Evolutionary conservation across 192 early-diverging fungal species (phyloP).

Genomic region (Backusella macrospora): DNA sequence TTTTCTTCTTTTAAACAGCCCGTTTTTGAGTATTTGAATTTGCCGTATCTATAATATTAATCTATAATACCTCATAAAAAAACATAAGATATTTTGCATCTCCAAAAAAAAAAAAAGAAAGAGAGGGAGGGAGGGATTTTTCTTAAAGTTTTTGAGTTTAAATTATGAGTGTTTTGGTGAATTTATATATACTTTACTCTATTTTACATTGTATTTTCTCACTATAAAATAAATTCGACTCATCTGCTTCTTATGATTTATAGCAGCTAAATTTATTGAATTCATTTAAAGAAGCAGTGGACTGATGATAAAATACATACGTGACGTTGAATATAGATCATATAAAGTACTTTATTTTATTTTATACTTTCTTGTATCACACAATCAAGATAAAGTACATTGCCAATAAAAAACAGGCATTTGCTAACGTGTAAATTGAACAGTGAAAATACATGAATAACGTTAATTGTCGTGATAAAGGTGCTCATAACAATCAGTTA

Average conservation of each 20-base stretch:
- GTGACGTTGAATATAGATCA: not conserved
- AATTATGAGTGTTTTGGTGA: not conserved
- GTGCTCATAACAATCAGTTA: not conserved
- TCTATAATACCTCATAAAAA: too few relatives aligned
- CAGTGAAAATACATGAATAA: not conserved
- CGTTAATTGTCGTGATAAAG: not conserved
- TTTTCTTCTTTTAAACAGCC: too few relatives aligned
- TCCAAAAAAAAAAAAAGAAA: not conserved
- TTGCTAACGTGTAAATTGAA: slow-evolving; percentile 6
- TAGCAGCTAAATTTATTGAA: not conserved
- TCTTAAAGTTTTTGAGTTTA: not conserved
- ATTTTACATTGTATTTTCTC: not conserved
- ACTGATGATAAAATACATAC: not conserved
- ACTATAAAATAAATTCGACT: too few relatives aligned
- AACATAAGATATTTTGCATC: not conserved
- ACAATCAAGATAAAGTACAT: not conserved
- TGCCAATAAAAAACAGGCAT: not conserved
- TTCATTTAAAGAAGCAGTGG: not conserved
- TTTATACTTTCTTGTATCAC: slow-evolving; percentile 6
- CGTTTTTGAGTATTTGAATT: too few relatives aligned
- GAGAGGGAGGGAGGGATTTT: not conserved
- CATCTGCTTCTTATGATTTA: too few relatives aligned
- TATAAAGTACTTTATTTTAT: not conserved
- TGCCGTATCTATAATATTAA: too few relatives aligned
- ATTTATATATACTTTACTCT: too few relatives aligned